Evolutionary conservation across 106 monocot species (phyloP).

Genomic region (Dendrobium nobile): DNA sequence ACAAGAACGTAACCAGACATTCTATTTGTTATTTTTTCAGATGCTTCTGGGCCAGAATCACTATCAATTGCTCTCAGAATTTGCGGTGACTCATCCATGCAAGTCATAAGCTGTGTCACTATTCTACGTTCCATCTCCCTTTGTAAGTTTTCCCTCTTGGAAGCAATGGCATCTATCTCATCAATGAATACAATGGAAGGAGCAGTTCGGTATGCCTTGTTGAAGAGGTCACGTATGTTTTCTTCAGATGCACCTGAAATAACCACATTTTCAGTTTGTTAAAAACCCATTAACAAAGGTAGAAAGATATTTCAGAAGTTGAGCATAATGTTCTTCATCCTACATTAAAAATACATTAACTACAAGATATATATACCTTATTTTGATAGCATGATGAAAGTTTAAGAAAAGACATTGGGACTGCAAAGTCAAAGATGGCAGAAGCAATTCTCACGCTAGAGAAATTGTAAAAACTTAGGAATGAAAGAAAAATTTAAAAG

Average conservation of each 20-base stretch:
- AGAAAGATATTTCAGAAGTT: background rate
- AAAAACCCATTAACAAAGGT: background rate
- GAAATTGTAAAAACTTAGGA: too few species aligned
- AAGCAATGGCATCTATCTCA: slow-evolving; percentile 97
- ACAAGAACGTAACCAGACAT: slow-evolving; percentile 85
- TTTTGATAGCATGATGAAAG: background rate
- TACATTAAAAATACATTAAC: background rate
- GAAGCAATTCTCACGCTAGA: too few species aligned
- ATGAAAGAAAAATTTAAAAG: too few species aligned
- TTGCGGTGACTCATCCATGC: slow-evolving; percentile 92
- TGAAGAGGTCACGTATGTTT: slow-evolving; percentile 80
- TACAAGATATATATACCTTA: too few species aligned
- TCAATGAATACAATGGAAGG: slow-evolving; percentile 96
- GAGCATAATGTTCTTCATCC: background rate
- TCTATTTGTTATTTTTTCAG: slow-evolving; percentile 22
- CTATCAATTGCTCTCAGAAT: slow-evolving; percentile 19
- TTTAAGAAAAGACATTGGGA: background rate
- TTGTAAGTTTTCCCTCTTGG: slow-evolving; percentile 82
- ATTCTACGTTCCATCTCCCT: slow-evolving; percentile 93
- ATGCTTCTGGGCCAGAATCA: slow-evolving; percentile 16
- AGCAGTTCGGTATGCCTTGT: slow-evolving; percentile 77
- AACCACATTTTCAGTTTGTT: background rate
- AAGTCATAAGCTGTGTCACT: slow-evolving; percentile 94
- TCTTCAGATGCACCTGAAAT: slow-evolving; percentile 82
- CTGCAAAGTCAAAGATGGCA: too few species aligned